phyloP scores from a whole-genome alignment of 2,329 filamentous ascomycete genomes.

The Botrytis medusae region DNA sequence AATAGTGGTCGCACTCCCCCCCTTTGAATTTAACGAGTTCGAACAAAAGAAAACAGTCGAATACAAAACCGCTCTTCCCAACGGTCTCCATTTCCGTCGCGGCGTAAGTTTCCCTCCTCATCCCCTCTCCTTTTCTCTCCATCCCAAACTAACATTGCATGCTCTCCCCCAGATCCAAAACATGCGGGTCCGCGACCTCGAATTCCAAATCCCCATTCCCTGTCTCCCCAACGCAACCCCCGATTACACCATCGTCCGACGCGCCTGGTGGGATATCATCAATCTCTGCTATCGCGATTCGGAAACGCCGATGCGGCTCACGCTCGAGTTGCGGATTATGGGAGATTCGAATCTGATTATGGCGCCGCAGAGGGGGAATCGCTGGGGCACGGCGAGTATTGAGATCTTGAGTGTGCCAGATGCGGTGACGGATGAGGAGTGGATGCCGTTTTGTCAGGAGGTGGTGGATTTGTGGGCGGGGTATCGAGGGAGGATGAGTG shows the following conservation, averaged over 20 bases:
- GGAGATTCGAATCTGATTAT: slow-evolving; percentile 45
- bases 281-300: slow-evolving; percentile 44
- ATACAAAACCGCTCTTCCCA: slow-evolving; percentile 46
- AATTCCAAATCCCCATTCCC: slow-evolving; percentile 48
- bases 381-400: slow-evolving; percentile 45
- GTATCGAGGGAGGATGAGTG: slow-evolving; percentile 33
- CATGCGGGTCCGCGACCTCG: slow-evolving; percentile 47
- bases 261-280: slow-evolving; percentile 53
- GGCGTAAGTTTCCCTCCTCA: slow-evolving; percentile 34
- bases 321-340: slow-evolving; percentile 48
- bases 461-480: slow-evolving; percentile 46
- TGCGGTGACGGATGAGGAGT: slow-evolving; percentile 42
- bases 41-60: slow-evolving; percentile 31
- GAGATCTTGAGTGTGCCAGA: slow-evolving; percentile 47
- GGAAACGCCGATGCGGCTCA: slow-evolving; percentile 45
- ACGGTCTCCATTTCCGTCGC: slow-evolving; percentile 50
- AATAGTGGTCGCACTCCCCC: slow-evolving; percentile 20
- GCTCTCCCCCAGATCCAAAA: slow-evolving; percentile 43
- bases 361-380: slow-evolving; percentile 47
- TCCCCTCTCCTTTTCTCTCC: not conserved
- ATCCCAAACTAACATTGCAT: not conserved
- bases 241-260: slow-evolving; percentile 46
- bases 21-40: slow-evolving; percentile 27
- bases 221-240: slow-evolving; percentile 35
- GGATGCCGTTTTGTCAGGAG: slow-evolving; percentile 45